Evolutionary conservation across 2,329 filamentous ascomycete genomes (phyloP).

Genomic region (Gyromitra esculenta): DNA sequence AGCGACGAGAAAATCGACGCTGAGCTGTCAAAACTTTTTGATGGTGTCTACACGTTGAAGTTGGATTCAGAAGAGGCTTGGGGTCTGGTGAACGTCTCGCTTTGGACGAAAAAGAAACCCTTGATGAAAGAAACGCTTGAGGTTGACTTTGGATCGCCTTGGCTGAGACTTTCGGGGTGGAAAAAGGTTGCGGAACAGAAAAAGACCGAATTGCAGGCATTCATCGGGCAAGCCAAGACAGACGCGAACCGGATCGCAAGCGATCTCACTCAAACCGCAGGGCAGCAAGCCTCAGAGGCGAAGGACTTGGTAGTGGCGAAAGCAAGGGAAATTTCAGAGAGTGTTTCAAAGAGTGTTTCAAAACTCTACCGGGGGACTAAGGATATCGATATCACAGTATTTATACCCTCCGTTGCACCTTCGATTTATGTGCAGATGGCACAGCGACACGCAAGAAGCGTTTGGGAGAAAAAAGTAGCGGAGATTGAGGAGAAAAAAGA

Average conservation of each 20-base stretch:
- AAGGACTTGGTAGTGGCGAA: constrained; percentile 49
- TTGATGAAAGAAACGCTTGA: constrained; percentile 71
- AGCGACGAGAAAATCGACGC: constrained; percentile 62
- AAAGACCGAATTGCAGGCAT: constrained; percentile 55
- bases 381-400: constrained; percentile 37
- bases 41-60: constrained; percentile 64
- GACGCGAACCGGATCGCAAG: constrained; percentile 56
- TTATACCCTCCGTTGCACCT: constrained; percentile 25
- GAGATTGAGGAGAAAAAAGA: constrained; percentile 38
- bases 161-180: constrained; percentile 64
- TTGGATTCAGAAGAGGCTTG: constrained; percentile 67
- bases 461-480: constrained; percentile 48
- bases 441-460: constrained; percentile 48
- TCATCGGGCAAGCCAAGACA: constrained; percentile 55
- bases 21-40: constrained; percentile 65
- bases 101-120: constrained; percentile 69
- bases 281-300: constrained; percentile 50
- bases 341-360: constrained; percentile 46
- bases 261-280: constrained; percentile 55
- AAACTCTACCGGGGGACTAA: constrained; percentile 48
- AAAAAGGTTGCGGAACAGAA: constrained; percentile 58
- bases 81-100: constrained; percentile 68
- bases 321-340: constrained; percentile 51
- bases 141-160: constrained; percentile 69
- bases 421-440: constrained; percentile 53